Evolutionary conservation across 192 early-diverging fungal genomes (phyloP).

Genomic region (Obelidium mucronatum): DNA sequence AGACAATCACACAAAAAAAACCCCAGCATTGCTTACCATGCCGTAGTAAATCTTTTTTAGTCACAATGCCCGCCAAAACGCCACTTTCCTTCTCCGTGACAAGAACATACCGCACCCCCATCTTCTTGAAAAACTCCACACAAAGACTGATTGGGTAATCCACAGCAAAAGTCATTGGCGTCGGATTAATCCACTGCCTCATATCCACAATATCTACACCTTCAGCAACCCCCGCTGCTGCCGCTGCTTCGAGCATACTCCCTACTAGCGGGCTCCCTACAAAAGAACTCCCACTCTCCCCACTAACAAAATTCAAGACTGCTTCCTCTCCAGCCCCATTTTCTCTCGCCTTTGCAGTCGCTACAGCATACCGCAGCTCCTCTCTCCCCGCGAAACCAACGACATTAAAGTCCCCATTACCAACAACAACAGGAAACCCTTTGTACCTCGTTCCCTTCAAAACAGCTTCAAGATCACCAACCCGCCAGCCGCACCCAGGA

Average conservation of each 20-base stretch:
- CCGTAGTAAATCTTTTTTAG: conserved; percentile 55
- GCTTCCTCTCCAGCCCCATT: background rate
- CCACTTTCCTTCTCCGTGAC: conserved; percentile 41
- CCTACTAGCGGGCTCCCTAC: too few relatives aligned
- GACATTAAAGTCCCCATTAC: conserved; percentile 39
- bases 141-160: conserved; percentile 52
- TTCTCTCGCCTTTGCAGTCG: conserved; percentile 8
- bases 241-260: background rate
- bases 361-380: conserved; percentile 75
- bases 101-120: conserved; percentile 56
- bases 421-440: conserved; percentile 57
- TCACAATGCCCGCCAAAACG: conserved; percentile 43
- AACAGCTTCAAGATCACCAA: conserved; percentile 57
- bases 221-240: background rate
- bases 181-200: conserved; percentile 56
- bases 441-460: conserved; percentile 60
- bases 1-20: too few relatives aligned
- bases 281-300: conserved; percentile 6
- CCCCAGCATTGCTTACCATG: too few relatives aligned
- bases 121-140: conserved; percentile 63
- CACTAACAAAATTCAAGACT: conserved; percentile 13
- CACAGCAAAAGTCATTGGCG: conserved; percentile 53
- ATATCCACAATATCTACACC: conserved; percentile 41
- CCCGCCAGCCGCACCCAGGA: conserved; percentile 35
- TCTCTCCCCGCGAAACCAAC: conserved; percentile 84